Conservation (phyloP, 192 early-diverging fungal genomes). For the Gonapodya prolifera region DNA sequence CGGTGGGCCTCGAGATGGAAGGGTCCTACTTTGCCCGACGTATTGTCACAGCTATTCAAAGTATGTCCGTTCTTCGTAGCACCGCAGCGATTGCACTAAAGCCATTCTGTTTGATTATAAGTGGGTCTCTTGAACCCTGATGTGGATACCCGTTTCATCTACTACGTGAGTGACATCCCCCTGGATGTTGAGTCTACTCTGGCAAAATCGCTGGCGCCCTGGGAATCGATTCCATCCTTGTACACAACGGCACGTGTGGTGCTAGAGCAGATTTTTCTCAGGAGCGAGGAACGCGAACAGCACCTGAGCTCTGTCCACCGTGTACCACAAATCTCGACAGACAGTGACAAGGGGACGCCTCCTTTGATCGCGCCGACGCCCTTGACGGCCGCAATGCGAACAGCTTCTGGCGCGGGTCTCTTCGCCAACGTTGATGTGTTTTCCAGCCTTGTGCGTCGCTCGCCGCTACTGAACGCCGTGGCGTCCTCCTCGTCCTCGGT, state of each 20-base stretch:
- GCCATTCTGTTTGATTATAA: not conserved
- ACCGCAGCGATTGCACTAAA: not conserved
- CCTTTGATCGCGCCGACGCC: not conserved
- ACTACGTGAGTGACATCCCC: conserved; percentile 9
- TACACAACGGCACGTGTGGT: not conserved
- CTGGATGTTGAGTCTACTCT: conserved; percentile 7
- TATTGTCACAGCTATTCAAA: conserved; percentile 7
- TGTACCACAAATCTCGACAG: not conserved
- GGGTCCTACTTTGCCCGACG: not conserved
- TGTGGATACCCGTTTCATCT: conserved; percentile 7
- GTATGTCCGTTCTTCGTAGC: not conserved
- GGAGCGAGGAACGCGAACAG: no score
- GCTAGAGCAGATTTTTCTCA: not conserved
- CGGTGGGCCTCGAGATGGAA: not conserved
- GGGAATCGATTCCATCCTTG: not conserved
- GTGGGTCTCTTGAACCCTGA: conserved; percentile 4
- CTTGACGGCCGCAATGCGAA: not conserved
- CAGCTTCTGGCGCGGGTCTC: not conserved
- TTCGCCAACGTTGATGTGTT: not conserved
- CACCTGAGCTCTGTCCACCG: no score
- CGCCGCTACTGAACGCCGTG: not conserved
- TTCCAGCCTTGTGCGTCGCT: not conserved
- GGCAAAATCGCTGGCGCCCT: conserved; percentile 4
- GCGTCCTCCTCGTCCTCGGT: not conserved
- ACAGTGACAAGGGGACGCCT: not conserved